phyloP scores from a whole-genome alignment of 2,329 filamentous ascomycete species.

The Botrytis cinerea region DNA sequence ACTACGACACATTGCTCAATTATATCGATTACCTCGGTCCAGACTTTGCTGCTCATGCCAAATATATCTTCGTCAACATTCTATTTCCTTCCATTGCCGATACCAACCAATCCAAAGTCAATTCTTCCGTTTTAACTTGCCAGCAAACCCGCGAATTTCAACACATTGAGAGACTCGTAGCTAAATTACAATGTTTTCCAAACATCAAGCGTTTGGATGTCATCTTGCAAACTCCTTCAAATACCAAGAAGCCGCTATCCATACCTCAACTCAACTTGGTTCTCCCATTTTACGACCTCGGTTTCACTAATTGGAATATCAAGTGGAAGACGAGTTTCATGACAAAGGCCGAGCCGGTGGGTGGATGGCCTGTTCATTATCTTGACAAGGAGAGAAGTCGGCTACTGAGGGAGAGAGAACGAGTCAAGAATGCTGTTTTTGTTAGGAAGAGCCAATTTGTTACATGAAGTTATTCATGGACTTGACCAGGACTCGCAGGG shows the following conservation, averaged over 20 bases:
- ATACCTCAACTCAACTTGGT: constrained; percentile 30
- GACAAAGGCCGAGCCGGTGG: constrained; percentile 24
- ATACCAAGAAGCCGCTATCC: constrained; percentile 22
- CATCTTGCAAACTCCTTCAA: constrained; percentile 15
- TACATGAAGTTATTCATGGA: neutral
- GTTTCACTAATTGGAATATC: constrained; percentile 33
- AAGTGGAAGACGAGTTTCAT: constrained; percentile 30
- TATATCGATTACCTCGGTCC: constrained; percentile 28
- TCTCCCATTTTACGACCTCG: constrained; percentile 37
- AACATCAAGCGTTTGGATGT: constrained; percentile 7
- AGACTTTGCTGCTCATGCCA: constrained; percentile 25
- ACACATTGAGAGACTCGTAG: constrained; percentile 20
- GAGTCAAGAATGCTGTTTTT: constrained; percentile 12
- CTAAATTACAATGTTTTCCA: constrained; percentile 11
- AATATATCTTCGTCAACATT: constrained; percentile 29
- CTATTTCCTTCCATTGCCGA: constrained; percentile 22
- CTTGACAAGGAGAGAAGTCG: constrained; percentile 21
- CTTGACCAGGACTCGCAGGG: neutral
- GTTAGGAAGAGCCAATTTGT: constrained; percentile 14
- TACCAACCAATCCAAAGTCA: neutral
- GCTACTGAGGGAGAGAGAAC: constrained; percentile 19
- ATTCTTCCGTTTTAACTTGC: neutral
- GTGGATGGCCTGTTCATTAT: constrained; percentile 20
- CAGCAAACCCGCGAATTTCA: constrained; percentile 2
- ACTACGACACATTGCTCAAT: constrained; percentile 24